Base-by-base conservation (phyloP, 768 basidiomycete species). In the Hortiboletus campestris region DNA sequence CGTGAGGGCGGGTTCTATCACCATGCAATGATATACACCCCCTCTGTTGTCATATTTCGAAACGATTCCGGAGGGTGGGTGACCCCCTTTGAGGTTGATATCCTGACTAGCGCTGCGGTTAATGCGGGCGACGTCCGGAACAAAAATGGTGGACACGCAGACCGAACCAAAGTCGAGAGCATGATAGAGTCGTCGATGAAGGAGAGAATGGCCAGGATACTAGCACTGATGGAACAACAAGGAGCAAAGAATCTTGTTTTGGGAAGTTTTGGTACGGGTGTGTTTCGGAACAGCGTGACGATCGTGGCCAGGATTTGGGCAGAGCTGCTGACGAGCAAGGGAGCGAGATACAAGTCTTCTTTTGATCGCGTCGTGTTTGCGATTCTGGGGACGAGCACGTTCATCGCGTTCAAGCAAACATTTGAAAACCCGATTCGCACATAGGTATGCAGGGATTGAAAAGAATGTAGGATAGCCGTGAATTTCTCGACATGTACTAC, bases 21-120 rank as follows among this genome's bases (percentile, higher is more conserved):
- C n/a, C 85, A 91, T 67, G 82, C 87, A 20, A 89, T 91, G 82
- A 76, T 91, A 25, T 89, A 84, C 63, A 86, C 87, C 13, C 88
- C 89, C 1, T 71, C 74, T 32, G 78, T 91, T 49, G 69, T 77
- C 17, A 67, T 89, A 32, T 80, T 91, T 58, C 82, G 87, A 14
- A 78, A 84, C 58, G 87, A 92, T 63, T 67, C 70, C 14, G 88
- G 86, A 38, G 71, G 70, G 13, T 83, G 78, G 79, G 65, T 77
- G 11, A 72, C 76, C 39, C 88, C 89, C 6, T 72, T 84, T 55
- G 73, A 80, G 44, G 76, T 84, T 19, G 85, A 89, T 58, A 76
- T 91, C 16, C 66, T 91, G 50, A 89, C 87, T 5, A 82, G 85
- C 53, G 79, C 89, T 2, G 89, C 89, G 0, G 89, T 91, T 7